Evolutionary conservation across 306 rosid species (phyloP).

Genomic region (Mimosa bimucronata): DNA sequence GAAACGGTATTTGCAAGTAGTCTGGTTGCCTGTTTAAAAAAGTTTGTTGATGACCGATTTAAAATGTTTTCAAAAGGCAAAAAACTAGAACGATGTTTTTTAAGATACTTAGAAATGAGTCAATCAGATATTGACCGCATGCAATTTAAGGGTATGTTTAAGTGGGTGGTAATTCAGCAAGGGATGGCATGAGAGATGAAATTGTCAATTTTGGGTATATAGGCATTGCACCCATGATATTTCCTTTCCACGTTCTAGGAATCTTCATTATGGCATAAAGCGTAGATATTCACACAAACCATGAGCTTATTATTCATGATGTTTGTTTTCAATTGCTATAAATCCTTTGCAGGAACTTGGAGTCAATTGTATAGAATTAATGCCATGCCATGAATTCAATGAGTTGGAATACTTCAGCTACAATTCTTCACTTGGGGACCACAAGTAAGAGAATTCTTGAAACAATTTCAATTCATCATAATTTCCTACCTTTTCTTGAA

Average conservation of each 20-base stretch:
- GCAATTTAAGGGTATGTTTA: not conserved
- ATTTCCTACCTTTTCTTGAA: conserved; percentile 22
- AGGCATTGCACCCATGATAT: too few relatives aligned
- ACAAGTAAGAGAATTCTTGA: conserved; percentile 53
- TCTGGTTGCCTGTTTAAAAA: not conserved
- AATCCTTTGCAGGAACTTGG: conserved; percentile 86
- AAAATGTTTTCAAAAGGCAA: not conserved
- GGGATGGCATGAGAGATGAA: not conserved
- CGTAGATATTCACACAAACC: conserved; percentile 16
- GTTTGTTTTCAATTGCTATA: conserved; percentile 35
- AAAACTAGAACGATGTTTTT: not conserved
- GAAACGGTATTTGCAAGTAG: conserved; percentile 11
- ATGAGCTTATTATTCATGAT: conserved; percentile 20
- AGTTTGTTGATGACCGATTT: not conserved
- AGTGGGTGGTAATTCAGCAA: not conserved
- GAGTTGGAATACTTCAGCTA: conserved; percentile 87
- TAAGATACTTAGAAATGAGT: not conserved
- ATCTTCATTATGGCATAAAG: not conserved
- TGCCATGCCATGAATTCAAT: conserved; percentile 98
- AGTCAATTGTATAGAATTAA: conserved; percentile 87
- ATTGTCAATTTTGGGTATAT: not conserved
- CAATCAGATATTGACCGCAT: not conserved
- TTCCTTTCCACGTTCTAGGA: too few relatives aligned
- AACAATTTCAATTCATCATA: not conserved
- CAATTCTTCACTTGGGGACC: conserved; percentile 81